Conservation (phyloP, 257 asterid genomes). For the Solanum acaule region DNA sequence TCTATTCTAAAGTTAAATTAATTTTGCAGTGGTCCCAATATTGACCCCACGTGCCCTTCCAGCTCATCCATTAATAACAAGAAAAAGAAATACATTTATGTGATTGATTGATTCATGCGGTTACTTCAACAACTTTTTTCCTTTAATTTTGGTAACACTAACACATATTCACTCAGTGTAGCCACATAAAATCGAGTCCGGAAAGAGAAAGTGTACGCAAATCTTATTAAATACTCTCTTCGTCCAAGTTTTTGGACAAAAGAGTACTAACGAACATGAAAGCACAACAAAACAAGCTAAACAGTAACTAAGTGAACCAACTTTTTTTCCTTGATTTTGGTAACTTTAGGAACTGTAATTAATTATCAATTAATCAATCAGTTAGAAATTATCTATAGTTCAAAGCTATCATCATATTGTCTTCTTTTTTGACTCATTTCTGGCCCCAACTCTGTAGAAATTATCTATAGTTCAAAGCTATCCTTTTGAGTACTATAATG, state of each 20-base stretch:
- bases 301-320: not conserved
- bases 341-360: not conserved
- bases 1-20: not conserved
- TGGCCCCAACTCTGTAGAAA: not conserved
- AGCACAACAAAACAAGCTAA: too few species aligned
- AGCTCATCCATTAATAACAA: too few species aligned
- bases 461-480: not conserved
- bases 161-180: too few species aligned
- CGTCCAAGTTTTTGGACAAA: too few species aligned
- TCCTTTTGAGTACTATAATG: not conserved
- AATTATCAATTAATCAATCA: not conserved
- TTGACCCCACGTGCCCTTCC: conserved; percentile 9
- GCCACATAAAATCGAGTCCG: too few species aligned
- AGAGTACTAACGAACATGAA: too few species aligned
- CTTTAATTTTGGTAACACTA: not conserved
- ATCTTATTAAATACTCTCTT: too few species aligned
- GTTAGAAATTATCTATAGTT: not conserved
- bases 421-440: not conserved
- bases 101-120: not conserved
- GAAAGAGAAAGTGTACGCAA: too few species aligned
- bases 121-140: not conserved
- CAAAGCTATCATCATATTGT: not conserved
- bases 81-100: not conserved
- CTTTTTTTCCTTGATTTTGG: not conserved
- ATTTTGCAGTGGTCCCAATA: conserved; percentile 1